Evolutionary conservation across 805 yeast species (phyloP).

Genomic region (Starmerella floricola): DNA sequence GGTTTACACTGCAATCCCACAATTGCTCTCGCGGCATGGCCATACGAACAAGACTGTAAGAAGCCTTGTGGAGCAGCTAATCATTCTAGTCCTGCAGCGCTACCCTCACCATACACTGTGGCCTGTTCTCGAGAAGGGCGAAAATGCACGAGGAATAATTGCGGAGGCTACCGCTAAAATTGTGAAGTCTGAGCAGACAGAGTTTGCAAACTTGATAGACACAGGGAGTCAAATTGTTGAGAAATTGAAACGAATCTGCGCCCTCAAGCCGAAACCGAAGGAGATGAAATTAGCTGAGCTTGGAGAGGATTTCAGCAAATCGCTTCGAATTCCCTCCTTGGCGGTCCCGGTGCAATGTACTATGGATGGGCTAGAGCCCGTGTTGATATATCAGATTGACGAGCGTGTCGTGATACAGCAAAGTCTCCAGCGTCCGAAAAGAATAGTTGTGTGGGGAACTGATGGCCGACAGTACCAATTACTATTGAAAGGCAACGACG

Average conservation of each 20-base stretch:
- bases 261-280: slow-evolving; percentile 1
- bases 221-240: slow-evolving; percentile 3
- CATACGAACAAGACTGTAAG: slow-evolving; percentile 50
- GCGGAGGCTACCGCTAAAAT: slow-evolving; percentile 6
- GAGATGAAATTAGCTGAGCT: slow-evolving; percentile 8
- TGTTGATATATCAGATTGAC: slow-evolving; percentile 47
- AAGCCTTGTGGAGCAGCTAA: slow-evolving; percentile 43
- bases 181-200: not conserved
- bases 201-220: not conserved
- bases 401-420: slow-evolving; percentile 56
- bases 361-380: slow-evolving; percentile 18
- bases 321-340: slow-evolving; percentile 10
- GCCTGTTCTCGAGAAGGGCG: slow-evolving; percentile 47
- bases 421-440: slow-evolving; percentile 80
- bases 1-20: slow-evolving; percentile 77
- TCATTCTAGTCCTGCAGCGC: slow-evolving; percentile 42
- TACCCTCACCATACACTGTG: slow-evolving; percentile 84
- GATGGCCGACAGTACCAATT: slow-evolving; percentile 64
- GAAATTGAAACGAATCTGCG: slow-evolving; percentile 9
- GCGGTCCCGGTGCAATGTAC: slow-evolving; percentile 23
- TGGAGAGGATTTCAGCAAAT: slow-evolving; percentile 11
- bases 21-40: slow-evolving; percentile 64
- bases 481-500: slow-evolving; percentile 78
- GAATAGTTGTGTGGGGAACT: slow-evolving; percentile 61
- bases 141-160: slow-evolving; percentile 1